Conservation (phyloP, 108 stramenopile genomes). For the Nitzschia sp. region DNA sequence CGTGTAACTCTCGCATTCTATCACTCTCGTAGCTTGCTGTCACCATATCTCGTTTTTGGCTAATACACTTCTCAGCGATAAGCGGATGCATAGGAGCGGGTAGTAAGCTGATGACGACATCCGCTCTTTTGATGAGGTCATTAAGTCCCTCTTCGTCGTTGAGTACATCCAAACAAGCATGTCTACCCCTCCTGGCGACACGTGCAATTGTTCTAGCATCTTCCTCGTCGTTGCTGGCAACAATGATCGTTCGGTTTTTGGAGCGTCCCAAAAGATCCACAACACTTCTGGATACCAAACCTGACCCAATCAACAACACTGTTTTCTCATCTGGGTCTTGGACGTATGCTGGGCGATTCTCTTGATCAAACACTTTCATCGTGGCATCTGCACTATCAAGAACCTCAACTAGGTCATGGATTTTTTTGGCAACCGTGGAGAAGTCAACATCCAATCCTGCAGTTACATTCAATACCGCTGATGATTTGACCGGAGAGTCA, state of each 20-base stretch:
- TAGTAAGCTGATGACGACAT: conserved; percentile 81
- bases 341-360: conserved; percentile 22
- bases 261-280: conserved; percentile 60
- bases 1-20: conserved; percentile 55
- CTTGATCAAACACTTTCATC: conserved; percentile 43
- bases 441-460: conserved; percentile 37
- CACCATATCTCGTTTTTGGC: conserved; percentile 52
- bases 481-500: conserved; percentile 30
- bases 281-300: conserved; percentile 69
- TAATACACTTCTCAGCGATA: conserved; percentile 66
- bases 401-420: conserved; percentile 43
- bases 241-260: conserved; percentile 44
- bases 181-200: conserved; percentile 40
- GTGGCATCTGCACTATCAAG: conserved; percentile 59
- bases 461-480: conserved; percentile 45
- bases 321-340: conserved; percentile 37
- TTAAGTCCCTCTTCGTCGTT: conserved; percentile 38
- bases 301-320: conserved; percentile 81
- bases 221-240: conserved; percentile 58
- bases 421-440: conserved; percentile 40
- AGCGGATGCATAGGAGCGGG: conserved; percentile 79
- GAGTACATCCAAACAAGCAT: conserved; percentile 46
- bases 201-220: conserved; percentile 54
- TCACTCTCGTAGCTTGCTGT: conserved; percentile 83
- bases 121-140: conserved; percentile 54